Evolutionary conservation across 129 eudicot genomes (phyloP), one percentile per base, ranked within the genome.

Genomic region (Pseudognaphalium luteoalbum): DNA sequence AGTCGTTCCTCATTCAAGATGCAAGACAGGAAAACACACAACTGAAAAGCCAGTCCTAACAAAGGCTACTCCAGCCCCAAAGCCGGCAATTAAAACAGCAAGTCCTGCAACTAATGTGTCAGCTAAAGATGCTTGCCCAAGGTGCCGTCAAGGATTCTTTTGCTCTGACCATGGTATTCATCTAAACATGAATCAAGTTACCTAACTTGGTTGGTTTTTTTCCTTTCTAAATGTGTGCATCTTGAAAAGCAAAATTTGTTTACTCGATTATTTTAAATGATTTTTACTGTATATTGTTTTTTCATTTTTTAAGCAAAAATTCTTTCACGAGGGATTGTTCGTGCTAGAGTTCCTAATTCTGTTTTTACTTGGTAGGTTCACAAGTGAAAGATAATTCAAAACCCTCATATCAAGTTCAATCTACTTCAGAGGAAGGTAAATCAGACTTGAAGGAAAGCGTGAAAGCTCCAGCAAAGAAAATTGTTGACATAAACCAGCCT

Each of bases 121-220:
- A 7, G 76, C 93, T 33, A 85, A 82, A 79, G 99, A 87, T 21
- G 71, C 82, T 78, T 94, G 99, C 82, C 80, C 90, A 35, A 86
- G 99, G 88, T 94, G 99, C 83, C 93, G 82, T 35, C 99, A 94
- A 79, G 97, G 99, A 61, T 94, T 94, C 87, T 91, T 91, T 83
- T 94, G 99, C 86, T 89, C 98, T 8, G 98, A 87, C 75, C 97
- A 93, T 73, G 98, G 98, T 93, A 85, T 73, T 11, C 22, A 2
- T 65, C 34, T 61, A 50, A 29, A 22, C 77, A 21, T n/a, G 54
- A 60, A 74, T 81, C 21, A 6, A 50, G 16, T 56, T 39, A 42
- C 39, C 21, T 17, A 76, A 22, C 56, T 33, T 22, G 25, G 39
- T n/a, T 59, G 2, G 4, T 68, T 66, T 14, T 59, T 25, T 25